These are phyloP conservation scores for Metschnikowia bowlesiae DNA, from an alignment of 805 yeast species.

Conservation along the genomic window DNA sequence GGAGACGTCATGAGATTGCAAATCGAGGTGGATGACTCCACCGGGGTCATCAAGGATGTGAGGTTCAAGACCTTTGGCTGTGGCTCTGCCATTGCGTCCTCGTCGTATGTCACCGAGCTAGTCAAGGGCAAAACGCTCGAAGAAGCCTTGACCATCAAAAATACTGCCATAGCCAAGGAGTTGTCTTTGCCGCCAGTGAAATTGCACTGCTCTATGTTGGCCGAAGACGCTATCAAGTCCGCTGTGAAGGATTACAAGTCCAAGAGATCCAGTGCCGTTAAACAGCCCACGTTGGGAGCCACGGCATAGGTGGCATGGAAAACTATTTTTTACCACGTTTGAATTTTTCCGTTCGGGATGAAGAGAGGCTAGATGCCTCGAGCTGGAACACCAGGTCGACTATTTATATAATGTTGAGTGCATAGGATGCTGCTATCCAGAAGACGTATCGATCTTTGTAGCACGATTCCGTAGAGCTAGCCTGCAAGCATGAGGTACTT, in stretches of 20 bases:
- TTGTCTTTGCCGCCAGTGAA: constrained; percentile 94
- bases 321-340: too few species aligned
- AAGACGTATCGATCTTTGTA: too few species aligned
- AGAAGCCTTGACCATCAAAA: constrained; percentile 89
- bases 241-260: constrained; percentile 93
- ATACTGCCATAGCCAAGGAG: constrained; percentile 92
- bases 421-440: not conserved
- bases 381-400: not conserved
- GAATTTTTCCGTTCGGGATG: too few species aligned
- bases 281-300: constrained; percentile 55
- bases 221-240: constrained; percentile 97
- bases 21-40: constrained; percentile 83
- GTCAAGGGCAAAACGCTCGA: constrained; percentile 93
- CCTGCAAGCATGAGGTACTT: constrained; percentile 19
- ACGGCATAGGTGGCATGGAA: constrained; percentile 2
- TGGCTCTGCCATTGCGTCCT: constrained; percentile 95
- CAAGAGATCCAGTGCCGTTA: constrained; percentile 51
- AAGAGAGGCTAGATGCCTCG: constrained; percentile 1
- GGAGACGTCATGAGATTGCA: constrained; percentile 99
- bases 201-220: constrained; percentile 96
- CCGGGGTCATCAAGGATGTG: constrained; percentile 91
- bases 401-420: not conserved
- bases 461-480: not conserved
- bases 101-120: constrained; percentile 90
- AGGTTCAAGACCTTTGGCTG: constrained; percentile 99